These are phyloP conservation scores for Gossypium thurberi DNA, from an alignment of 345 rosid species.

Conservation along the genomic window DNA sequence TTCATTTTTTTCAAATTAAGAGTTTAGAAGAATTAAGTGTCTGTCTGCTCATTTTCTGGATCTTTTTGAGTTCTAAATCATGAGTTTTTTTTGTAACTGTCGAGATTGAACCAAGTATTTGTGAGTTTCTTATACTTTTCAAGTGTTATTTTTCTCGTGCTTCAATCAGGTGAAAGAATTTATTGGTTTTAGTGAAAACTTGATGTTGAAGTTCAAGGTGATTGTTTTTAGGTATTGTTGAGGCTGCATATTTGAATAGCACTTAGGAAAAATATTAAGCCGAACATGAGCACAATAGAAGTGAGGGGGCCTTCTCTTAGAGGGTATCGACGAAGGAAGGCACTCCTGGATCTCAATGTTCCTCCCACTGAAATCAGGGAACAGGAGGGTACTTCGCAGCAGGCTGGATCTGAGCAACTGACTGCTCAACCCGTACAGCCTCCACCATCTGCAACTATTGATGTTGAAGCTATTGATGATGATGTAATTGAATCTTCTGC, in stretches of 20 bases:
- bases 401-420: conserved; percentile 19
- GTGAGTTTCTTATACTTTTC: background rate
- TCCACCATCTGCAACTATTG: conserved; percentile 36
- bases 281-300: conserved; percentile 40
- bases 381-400: conserved; percentile 52
- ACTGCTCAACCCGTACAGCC: conserved; percentile 27
- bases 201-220: background rate
- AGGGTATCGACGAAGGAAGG: conserved; percentile 51
- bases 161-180: background rate
- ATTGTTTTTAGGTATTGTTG: background rate
- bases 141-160: background rate
- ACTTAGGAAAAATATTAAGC: background rate
- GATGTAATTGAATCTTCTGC: conserved; percentile 73
- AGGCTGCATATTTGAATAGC: background rate
- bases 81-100: background rate
- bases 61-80: background rate
- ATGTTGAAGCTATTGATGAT: conserved; percentile 75
- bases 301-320: conserved; percentile 32
- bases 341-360: conserved; percentile 39
- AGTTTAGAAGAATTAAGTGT: background rate
- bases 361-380: conserved; percentile 50
- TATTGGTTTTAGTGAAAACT: background rate
- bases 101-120: background rate
- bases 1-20: background rate
- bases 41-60: background rate